Percentiles rank a stretch among this genome's conserved stretches.
phyloP scores from a whole-genome alignment of 306 rosid genomes.

The Cicer cuneatum region DNA sequence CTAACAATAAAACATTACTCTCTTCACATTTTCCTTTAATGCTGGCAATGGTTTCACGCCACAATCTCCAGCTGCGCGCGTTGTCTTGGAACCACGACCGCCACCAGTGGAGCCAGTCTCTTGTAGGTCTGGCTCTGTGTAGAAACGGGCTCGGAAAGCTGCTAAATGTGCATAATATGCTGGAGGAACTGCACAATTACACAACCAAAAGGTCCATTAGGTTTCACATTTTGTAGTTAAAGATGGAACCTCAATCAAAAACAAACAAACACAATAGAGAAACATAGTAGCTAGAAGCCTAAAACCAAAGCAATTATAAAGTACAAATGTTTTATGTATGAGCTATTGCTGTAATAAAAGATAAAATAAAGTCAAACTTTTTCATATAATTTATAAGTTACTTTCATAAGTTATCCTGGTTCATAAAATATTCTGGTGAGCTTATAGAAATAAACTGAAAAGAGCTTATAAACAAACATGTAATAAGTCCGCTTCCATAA shows the following conservation, averaged over 20 bases:
- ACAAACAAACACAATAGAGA: not conserved
- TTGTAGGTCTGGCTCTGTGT: slow-evolving; percentile 84
- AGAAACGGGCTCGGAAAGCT: slow-evolving; percentile 95
- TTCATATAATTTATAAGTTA: no score
- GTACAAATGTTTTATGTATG: no score
- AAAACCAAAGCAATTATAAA: not conserved
- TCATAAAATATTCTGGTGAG: no score
- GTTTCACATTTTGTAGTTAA: not conserved
- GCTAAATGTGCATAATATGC: slow-evolving; percentile 97
- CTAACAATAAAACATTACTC: slow-evolving; percentile 96
- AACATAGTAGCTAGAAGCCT: not conserved
- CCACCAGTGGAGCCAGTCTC: slow-evolving; percentile 67
- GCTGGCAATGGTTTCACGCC: slow-evolving; percentile 95
- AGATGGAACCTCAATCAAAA: not conserved
- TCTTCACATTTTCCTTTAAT: slow-evolving; percentile 91
- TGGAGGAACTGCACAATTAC: slow-evolving; percentile 74
- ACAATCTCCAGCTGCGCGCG: slow-evolving; percentile 60
- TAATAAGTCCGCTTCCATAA: no score
- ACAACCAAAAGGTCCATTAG: slow-evolving; percentile 28
- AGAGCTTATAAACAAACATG: no score
- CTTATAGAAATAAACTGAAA: no score
- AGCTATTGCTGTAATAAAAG: no score
- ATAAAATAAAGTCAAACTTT: no score
- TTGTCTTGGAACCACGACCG: slow-evolving; percentile 60
- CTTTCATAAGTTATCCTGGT: no score